Base-by-base conservation (phyloP, 805 yeast species). In the Monosporozyma yasuniensis region DNA sequence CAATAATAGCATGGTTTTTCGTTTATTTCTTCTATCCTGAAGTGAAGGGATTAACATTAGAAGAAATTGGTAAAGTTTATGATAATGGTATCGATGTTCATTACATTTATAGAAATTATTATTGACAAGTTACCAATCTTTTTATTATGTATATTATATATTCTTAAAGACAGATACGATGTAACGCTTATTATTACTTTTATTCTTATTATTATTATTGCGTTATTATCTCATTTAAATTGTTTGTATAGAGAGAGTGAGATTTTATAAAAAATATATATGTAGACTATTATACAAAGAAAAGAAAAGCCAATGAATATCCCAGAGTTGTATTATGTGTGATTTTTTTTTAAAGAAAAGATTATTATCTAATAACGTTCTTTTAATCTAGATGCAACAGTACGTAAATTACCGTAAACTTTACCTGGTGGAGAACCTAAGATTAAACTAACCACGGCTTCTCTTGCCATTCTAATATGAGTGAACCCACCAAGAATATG, bases 341-440 rank as follows among this genome's bases (percentile, higher is more conserved):
- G 42, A n/a, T n/a, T n/a, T n/a, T n/a, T n/a, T n/a, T n/a, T 21
- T 10, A 21, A 21, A 11, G 8, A 21, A 39, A 21, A 4, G 22
- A 10, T 21, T 14, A 8, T 22, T 12, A 19, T 14, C 38, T 56
- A 93, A 68, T 86, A 93, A 63, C 98, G 82, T 71, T 93, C 99
- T 73, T 93, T 93, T 83, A 93, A 80, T 72, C 99, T 81, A 11
- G 97, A 87, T 44, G 98, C 96, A 58, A 93, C 95, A 37, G 95
- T 88, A 72, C 99, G 86, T 69, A 93, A 77, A 68, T 93, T 93
- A 57, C 98, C 98, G 66, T 93, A 93, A 51, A 93, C 96, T 70
- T 93, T 93, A 56, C 98, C 97, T 38, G 99, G 99, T 39, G 98
- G 99, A 53, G 95, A 83, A 73, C 99, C 99, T 61, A 93, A 78